A percentile compares a stretch with the other conserved stretches of the same genome.
Conservation (phyloP, 2,329 filamentous ascomycete species). For the Aspergillus neoniger region DNA sequence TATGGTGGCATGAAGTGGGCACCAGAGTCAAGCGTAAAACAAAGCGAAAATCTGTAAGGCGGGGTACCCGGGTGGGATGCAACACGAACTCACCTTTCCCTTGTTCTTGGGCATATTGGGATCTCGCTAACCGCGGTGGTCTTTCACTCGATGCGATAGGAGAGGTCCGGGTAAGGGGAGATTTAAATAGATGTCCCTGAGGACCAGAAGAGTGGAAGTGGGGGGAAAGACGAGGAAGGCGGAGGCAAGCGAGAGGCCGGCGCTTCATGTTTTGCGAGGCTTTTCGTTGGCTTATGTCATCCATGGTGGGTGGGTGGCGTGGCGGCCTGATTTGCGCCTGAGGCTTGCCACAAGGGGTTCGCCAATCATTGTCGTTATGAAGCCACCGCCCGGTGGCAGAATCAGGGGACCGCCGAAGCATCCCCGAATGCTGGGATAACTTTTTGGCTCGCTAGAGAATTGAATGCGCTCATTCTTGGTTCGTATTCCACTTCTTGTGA, state of each 20-base stretch:
- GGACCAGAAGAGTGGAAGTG: slow-evolving; percentile 20
- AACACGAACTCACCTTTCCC: slow-evolving; percentile 75
- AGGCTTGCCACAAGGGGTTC: slow-evolving; percentile 22
- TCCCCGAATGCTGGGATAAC: slow-evolving; percentile 13
- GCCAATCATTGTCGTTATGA: slow-evolving; percentile 11
- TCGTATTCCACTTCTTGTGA: neutral
- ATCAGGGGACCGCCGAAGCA: neutral
- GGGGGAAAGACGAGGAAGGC: slow-evolving; percentile 18
- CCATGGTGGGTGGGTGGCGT: slow-evolving; percentile 23
- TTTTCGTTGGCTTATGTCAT: slow-evolving; percentile 21
- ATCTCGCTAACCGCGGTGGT: slow-evolving; percentile 29
- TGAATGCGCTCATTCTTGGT: neutral
- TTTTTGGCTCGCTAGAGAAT: neutral
- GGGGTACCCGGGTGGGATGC: slow-evolving; percentile 13
- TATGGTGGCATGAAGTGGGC: slow-evolving; percentile 19
- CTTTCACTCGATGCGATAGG: slow-evolving; percentile 22
- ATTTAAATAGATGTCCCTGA: slow-evolving; percentile 16
- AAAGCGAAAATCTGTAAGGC: slow-evolving; percentile 19
- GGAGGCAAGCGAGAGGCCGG: slow-evolving; percentile 23
- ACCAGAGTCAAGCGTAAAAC: slow-evolving; percentile 12
- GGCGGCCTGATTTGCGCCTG: slow-evolving; percentile 31
- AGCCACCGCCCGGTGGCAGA: slow-evolving; percentile 20
- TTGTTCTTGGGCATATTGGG: slow-evolving; percentile 95
- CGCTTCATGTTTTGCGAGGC: slow-evolving; percentile 22
- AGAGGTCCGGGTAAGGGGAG: slow-evolving; percentile 14